Evolutionary conservation across 441 rosid genomes (phyloP), one percentile per base, ranked within the genome.

Genomic region (Geranium incanum): DNA sequence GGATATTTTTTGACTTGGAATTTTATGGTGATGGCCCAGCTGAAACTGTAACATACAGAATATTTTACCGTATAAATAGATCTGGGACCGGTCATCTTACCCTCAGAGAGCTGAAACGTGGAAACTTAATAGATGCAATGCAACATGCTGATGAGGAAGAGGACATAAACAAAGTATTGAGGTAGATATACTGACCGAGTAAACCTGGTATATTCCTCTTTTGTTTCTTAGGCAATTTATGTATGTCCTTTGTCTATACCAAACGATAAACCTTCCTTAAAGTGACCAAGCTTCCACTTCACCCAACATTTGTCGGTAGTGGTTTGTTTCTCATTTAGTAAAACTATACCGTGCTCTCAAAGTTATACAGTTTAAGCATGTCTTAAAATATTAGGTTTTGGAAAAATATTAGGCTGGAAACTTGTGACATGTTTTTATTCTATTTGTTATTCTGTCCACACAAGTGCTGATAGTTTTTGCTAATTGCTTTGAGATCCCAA

Each of bases 41-140:
- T 82, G 99, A 94, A 82, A 94, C 99, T 76, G 99, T 94, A 48
- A 87, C 85, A 79, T 95, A 91, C 88, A 85, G 98, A 84, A 95
- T 95, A 75, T 95, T 83, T 84, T 93, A 89, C 88, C 89, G 90
- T 81, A 81, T 90, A 73, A 94, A 90, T 85, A 89, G 95, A 87
- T 77, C 96, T 18, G 94, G 92, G 72, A 88, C 84, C 86, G 97
- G 97, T 68, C 94, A 83, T 72, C 82, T 94, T 71, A 84, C 93
- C 50, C 87, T 90, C 71, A 88, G 89, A 84, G 99, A 94, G 86
- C 86, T 94, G 70, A 92, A 82, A 79, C 89, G 89, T 43, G 97
- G 97, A 77, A 88, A 94, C 80, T 80, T 94, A 78, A 80, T 92
- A 65, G 92, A 86, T 78, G 97, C 97, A 69, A 87, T 92, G 92